phyloP scores from a whole-genome alignment of 2,329 filamentous ascomycete species.

The Botrytis sinoallii region DNA sequence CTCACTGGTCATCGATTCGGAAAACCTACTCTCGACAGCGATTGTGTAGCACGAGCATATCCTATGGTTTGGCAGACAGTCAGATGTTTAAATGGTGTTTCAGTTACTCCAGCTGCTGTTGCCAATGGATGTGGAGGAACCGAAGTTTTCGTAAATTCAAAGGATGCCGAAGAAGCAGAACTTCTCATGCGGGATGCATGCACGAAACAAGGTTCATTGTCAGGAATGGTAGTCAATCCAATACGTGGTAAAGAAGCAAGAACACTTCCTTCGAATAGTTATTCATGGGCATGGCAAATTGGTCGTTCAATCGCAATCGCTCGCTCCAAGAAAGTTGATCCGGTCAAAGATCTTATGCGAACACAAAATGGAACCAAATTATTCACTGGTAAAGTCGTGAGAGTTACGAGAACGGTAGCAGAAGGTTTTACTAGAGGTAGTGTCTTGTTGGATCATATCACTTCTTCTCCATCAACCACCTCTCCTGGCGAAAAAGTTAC shows the following conservation, averaged over 20 bases:
- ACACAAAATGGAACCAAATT: conserved; percentile 34
- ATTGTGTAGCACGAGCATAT: conserved; percentile 36
- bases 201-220: conserved; percentile 31
- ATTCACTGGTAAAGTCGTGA: conserved; percentile 35
- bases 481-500: not conserved
- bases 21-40: conserved; percentile 33
- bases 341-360: conserved; percentile 30
- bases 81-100: conserved; percentile 32
- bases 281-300: conserved; percentile 46
- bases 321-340: conserved; percentile 32
- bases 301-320: conserved; percentile 54
- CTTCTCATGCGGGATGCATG: conserved; percentile 34
- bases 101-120: conserved; percentile 32
- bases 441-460: conserved; percentile 29
- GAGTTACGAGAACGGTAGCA: conserved; percentile 31
- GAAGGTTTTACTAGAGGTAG: conserved; percentile 35
- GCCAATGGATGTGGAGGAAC: conserved; percentile 29
- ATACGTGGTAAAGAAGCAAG: conserved; percentile 33
- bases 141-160: conserved; percentile 29
- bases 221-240: conserved; percentile 33
- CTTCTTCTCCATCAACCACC: not conserved
- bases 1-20: conserved; percentile 32
- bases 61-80: conserved; percentile 37
- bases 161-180: conserved; percentile 32
- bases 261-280: conserved; percentile 34